Percentiles rank a stretch among this genome's conserved stretches.
These are phyloP conservation scores for Coemansia sp. DNA, from an alignment of 192 early-diverging fungal species.

Conservation along the genomic window DNA sequence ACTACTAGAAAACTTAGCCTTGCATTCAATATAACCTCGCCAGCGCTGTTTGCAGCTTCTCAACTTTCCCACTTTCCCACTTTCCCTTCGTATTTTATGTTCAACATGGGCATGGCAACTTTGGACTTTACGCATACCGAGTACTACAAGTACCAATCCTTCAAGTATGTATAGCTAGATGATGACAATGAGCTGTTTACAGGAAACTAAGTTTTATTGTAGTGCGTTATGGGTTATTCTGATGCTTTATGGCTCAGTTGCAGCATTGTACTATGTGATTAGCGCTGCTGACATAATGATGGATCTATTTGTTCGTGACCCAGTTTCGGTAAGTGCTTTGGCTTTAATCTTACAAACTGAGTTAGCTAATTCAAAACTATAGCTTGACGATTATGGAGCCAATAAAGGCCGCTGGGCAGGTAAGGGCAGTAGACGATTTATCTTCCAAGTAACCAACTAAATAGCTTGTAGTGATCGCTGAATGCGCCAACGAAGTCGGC, in stretches of 20 bases:
- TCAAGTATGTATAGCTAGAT: slow-evolving; percentile 23
- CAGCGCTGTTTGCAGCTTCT: background rate
- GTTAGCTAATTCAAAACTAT: background rate
- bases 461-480: slow-evolving; percentile 68
- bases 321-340: slow-evolving; percentile 26
- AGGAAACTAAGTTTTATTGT: background rate
- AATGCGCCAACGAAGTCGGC: slow-evolving; percentile 94
- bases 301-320: slow-evolving; percentile 36
- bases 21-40: background rate
- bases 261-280: slow-evolving; percentile 24
- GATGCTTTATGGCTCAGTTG: slow-evolving; percentile 44
- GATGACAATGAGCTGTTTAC: too few species aligned
- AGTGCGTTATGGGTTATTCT: slow-evolving; percentile 40
- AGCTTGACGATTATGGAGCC: slow-evolving; percentile 49
- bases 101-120: slow-evolving; percentile 10
- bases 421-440: slow-evolving; percentile 2
- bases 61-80: background rate
- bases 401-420: slow-evolving; percentile 55
- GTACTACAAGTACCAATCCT: slow-evolving; percentile 23
- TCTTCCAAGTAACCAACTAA: too few species aligned
- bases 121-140: slow-evolving; percentile 19
- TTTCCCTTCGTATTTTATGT: background rate
- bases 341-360: background rate
- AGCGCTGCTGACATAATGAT: slow-evolving; percentile 29
- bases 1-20: background rate